These are phyloP conservation scores for Craterostigma plantagineum DNA, from an alignment of 257 asterid species.

Conservation along the genomic window DNA sequence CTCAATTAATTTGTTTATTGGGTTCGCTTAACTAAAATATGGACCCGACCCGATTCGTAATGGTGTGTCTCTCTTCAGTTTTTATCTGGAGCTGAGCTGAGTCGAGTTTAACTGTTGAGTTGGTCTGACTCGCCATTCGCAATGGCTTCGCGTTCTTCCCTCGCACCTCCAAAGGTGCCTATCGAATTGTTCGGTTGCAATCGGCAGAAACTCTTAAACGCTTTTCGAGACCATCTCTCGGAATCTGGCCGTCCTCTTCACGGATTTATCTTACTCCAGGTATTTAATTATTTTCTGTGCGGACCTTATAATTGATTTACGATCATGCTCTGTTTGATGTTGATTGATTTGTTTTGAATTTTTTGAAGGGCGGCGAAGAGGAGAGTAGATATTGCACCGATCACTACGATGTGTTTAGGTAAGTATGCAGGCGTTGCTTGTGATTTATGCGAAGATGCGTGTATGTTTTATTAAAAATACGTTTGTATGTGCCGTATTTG, in stretches of 20 bases:
- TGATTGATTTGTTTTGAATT: constrained; percentile 5
- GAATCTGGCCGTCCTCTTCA: constrained; percentile 31
- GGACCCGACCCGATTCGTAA: no score
- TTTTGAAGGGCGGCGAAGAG: constrained; percentile 85
- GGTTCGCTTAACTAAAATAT: no score
- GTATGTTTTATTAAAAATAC: no score
- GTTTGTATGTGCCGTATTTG: no score
- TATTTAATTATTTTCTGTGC: constrained; percentile 4
- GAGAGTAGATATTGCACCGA: constrained; percentile 74
- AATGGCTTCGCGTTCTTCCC: constrained; percentile 45
- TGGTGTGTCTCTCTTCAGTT: no score
- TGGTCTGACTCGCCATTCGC: not conserved
- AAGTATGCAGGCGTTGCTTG: not conserved
- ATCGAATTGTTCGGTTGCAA: constrained; percentile 44
- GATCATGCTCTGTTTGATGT: constrained; percentile 1
- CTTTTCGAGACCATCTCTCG: constrained; percentile 46
- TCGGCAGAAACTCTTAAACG: constrained; percentile 47
- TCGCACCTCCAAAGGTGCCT: constrained; percentile 57
- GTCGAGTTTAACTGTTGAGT: not conserved
- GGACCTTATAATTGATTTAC: constrained; percentile 1
- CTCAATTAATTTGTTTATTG: no score
- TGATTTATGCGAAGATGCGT: not conserved
- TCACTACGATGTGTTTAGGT: constrained; percentile 80
- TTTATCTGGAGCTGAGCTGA: no score
- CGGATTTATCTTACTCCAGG: constrained; percentile 67